Evolutionary conservation across 495 filamentous ascomycete species (phyloP).

Genomic region (Penicillium atrosanguineum): DNA sequence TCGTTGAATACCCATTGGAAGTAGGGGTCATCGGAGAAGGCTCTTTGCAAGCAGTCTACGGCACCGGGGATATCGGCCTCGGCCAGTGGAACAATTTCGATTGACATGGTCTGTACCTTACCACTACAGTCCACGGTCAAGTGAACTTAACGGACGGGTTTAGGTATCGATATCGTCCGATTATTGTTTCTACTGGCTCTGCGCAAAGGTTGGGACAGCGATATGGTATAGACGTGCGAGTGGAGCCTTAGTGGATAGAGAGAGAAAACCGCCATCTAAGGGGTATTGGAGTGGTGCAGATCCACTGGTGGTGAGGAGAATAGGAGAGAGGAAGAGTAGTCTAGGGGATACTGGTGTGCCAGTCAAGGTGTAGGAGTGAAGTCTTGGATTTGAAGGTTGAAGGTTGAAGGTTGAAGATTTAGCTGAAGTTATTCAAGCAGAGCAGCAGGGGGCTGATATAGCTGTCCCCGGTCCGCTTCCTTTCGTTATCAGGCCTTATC

Average conservation of each 20-base stretch:
- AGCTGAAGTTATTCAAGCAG: not conserved
- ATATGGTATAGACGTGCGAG: slow-evolving; percentile 40
- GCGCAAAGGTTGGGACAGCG: slow-evolving; percentile 35
- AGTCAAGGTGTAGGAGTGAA: not conserved
- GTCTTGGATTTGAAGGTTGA: not conserved
- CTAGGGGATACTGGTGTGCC: not conserved
- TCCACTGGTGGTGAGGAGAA: slow-evolving; percentile 14
- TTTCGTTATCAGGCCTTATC: slow-evolving; percentile 15
- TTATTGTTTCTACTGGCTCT: slow-evolving; percentile 36
- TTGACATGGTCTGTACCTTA: slow-evolving; percentile 44
- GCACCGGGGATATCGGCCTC: slow-evolving; percentile 60
- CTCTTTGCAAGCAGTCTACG: slow-evolving; percentile 55
- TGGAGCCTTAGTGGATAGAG: slow-evolving; percentile 34
- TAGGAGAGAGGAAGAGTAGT: slow-evolving; percentile 1
- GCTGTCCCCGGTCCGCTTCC: slow-evolving; percentile 6
- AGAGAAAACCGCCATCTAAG: slow-evolving; percentile 41
- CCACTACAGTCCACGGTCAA: slow-evolving; percentile 20
- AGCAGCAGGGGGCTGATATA: slow-evolving; percentile 22
- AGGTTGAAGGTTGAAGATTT: not conserved
- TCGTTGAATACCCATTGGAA: slow-evolving; percentile 59
- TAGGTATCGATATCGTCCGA: slow-evolving; percentile 6
- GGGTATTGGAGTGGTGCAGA: slow-evolving; percentile 18
- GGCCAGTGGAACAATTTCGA: slow-evolving; percentile 53
- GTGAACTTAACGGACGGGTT: slow-evolving; percentile 19
- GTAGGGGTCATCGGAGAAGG: slow-evolving; percentile 65